phyloP scores from a whole-genome alignment of 208 protist genomes.

The Acanthamoeba lenticulata region DNA sequence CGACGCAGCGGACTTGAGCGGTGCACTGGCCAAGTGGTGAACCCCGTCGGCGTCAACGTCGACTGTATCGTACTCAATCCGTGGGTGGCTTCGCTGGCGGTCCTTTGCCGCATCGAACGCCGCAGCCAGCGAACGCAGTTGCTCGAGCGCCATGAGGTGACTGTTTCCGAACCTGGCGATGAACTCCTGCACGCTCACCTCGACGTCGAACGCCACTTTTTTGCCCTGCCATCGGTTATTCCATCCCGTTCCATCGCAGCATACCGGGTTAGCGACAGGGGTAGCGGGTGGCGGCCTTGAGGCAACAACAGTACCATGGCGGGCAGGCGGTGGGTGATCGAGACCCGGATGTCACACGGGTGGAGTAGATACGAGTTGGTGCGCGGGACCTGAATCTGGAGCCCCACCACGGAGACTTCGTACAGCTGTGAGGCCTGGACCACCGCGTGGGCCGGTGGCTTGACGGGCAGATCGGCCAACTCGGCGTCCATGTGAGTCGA shows the following conservation, averaged over 20 bases:
- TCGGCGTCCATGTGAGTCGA: conserved; percentile 40
- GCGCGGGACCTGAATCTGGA: background rate
- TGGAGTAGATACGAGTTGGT: conserved; percentile 64
- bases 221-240: background rate
- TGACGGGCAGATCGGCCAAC: background rate
- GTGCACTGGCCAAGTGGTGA: background rate
- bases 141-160: background rate
- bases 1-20: no score
- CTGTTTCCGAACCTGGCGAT: conserved; percentile 27
- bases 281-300: background rate
- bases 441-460: background rate
- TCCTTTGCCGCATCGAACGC: background rate
- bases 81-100: background rate
- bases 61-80: background rate
- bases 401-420: conserved; percentile 15
- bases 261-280: background rate
- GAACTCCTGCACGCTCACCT: conserved; percentile 39
- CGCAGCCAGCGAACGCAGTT: background rate
- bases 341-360: conserved; percentile 13
- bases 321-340: background rate
- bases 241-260: background rate
- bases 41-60: background rate
- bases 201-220: conserved; percentile 8
- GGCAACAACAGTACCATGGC: background rate
- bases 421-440: conserved; percentile 26